Base-by-base conservation (phyloP, 2,329 filamentous ascomycete genomes). In the Ophiostoma montium region DNA sequence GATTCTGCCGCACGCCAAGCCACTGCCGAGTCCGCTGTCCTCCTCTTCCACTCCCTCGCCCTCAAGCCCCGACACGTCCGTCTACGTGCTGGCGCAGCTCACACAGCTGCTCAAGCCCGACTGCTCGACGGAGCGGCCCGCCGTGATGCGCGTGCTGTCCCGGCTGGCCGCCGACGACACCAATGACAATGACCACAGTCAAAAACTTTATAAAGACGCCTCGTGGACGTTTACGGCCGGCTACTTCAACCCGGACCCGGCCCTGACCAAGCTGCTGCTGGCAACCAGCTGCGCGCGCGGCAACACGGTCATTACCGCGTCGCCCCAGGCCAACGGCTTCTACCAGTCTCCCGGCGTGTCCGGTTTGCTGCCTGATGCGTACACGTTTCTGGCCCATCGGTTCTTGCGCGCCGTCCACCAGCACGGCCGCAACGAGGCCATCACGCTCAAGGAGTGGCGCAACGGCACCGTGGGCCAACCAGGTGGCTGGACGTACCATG, bases 171-270 rank as follows among this genome's bases (percentile, higher is more conserved):
- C 64, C 0, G 74, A 83, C 0, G 23, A 15, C 2, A 15, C 27
- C 15, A 30, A 42, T n/a, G n/a, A n/a, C n/a, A n/a, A n/a, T n/a
- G n/a, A n/a, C n/a, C n/a, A n/a, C n/a, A n/a, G n/a, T n/a, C 12
- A 27, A 42, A 30, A 27, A 27, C 18, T 72, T 6, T 84, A 86
- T 58, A 68, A 71, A 10, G 74, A 77, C 32, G 85, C 84, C 0
- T 82, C 79, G 13, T 98, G 92, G 92, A 92, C 87, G 0, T 96
- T 98, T 63, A 96, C 92, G 1, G 92, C 92, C 0, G 92, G 92
- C 47, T 98, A 98, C 68, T 98, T 98, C 70, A 98, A 98, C 68
- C 94, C 94, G 50, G 88, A 88, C 7, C 84, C 88, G 0, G 80
- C 82, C 4, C 76, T 96, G 18, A 89, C 86, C 2, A 76, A 81